phyloP scores from a whole-genome alignment of 2,329 filamentous ascomycete genomes.

The Teratosphaeriaceae sp. region DNA sequence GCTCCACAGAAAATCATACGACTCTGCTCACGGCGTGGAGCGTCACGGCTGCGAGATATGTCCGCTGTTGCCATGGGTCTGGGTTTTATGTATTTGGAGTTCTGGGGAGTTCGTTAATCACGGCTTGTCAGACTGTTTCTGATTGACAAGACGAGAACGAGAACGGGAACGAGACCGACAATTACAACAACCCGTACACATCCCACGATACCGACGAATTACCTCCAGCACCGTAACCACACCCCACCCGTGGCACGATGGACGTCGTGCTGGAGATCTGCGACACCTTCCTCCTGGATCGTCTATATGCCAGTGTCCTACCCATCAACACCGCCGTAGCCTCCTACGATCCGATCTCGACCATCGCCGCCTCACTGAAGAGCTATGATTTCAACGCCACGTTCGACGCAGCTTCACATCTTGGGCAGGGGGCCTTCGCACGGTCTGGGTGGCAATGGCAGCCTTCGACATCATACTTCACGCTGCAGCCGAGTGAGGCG shows the following conservation, averaged over 20 bases:
- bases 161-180: too few relatives aligned
- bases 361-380: constrained; percentile 42
- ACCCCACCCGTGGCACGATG: constrained; percentile 50
- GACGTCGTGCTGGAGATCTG: constrained; percentile 83
- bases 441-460: constrained; percentile 51
- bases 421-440: constrained; percentile 8
- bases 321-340: constrained; percentile 49
- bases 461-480: constrained; percentile 65
- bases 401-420: constrained; percentile 9
- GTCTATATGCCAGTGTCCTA: constrained; percentile 64
- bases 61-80: too few relatives aligned
- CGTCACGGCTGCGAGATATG: too few relatives aligned
- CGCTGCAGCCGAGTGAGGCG: constrained; percentile 62
- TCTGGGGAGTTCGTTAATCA: too few relatives aligned
- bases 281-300: constrained; percentile 78
- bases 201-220: too few relatives aligned
- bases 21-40: neutral
- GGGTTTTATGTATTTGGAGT: too few relatives aligned
- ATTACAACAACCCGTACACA: too few relatives aligned
- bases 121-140: too few relatives aligned
- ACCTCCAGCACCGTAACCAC: neutral
- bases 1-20: neutral
- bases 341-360: constrained; percentile 46
- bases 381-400: constrained; percentile 46
- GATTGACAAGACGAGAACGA: too few relatives aligned